These are phyloP conservation scores for Clonostachys rhizophaga DNA, from an alignment of 2,329 filamentous ascomycete species.

Conservation along the genomic window DNA sequence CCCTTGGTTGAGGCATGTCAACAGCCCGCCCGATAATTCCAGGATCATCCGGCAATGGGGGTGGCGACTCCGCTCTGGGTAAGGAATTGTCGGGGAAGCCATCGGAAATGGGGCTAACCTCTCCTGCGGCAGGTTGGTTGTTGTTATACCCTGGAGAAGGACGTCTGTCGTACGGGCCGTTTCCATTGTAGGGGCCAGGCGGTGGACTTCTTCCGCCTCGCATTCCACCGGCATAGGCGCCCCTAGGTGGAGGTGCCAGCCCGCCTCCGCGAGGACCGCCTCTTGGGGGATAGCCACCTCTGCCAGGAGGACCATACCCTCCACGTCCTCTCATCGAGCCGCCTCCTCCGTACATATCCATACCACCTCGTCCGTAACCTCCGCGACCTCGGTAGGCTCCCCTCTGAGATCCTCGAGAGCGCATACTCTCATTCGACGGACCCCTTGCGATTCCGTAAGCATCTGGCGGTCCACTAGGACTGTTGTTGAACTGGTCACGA, in stretches of 20 bases:
- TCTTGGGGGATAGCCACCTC: conserved; percentile 36
- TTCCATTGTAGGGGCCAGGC: conserved; percentile 37
- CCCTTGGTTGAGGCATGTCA: conserved; percentile 26
- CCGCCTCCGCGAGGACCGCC: conserved; percentile 26
- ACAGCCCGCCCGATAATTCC: conserved; percentile 13
- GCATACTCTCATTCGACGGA: conserved; percentile 22
- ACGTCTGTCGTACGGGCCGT: conserved; percentile 28
- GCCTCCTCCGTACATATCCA: conserved; percentile 34
- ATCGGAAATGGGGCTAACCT: conserved; percentile 24
- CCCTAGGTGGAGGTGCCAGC: conserved; percentile 17
- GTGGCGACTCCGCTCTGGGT: conserved; percentile 59
- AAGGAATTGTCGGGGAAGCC: conserved; percentile 24
- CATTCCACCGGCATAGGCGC: conserved; percentile 18
- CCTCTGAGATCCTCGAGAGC: conserved; percentile 2
- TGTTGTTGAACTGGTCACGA: conserved; percentile 63
- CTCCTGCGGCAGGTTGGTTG: conserved; percentile 24
- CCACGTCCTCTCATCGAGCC: conserved; percentile 31
- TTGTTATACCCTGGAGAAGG: conserved; percentile 24
- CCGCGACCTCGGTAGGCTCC: conserved; percentile 27
- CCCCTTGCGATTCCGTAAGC: conserved; percentile 40
- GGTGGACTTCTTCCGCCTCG: conserved; percentile 22
- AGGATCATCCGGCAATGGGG: conserved; percentile 48
- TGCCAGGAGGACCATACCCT: conserved; percentile 34
- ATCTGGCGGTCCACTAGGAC: conserved; percentile 34
- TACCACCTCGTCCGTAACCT: conserved; percentile 44